Percentiles rank a stretch among this genome's conserved stretches.
Evolutionary conservation across 192 early-diverging fungal genomes (phyloP).

Genomic region (Gamsiella multidivaricata): DNA sequence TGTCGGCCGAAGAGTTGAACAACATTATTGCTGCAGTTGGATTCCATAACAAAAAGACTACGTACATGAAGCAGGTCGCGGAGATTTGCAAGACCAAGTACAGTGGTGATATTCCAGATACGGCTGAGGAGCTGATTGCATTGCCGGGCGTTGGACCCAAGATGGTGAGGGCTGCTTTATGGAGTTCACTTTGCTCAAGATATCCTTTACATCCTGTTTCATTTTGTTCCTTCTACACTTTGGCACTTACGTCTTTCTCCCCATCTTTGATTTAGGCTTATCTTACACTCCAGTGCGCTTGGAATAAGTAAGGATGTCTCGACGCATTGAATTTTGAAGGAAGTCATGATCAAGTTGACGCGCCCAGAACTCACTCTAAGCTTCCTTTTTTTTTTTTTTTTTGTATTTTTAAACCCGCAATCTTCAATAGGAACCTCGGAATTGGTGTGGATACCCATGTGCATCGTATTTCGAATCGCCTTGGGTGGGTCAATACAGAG

Average conservation of each 20-base stretch:
- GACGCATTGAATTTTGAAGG: too few relatives aligned
- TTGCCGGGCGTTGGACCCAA: slow-evolving; percentile 96
- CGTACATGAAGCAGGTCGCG: slow-evolving; percentile 84
- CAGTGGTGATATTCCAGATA: slow-evolving; percentile 85
- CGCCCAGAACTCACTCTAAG: neutral
- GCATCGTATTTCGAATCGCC: slow-evolving; percentile 86
- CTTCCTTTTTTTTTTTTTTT: neutral
- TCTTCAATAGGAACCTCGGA: slow-evolving; percentile 68
- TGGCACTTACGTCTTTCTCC: neutral
- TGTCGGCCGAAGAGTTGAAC: slow-evolving; percentile 73
- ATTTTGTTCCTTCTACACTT: neutral
- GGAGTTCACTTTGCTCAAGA: too few relatives aligned
- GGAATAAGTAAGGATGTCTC: slow-evolving; percentile 70
- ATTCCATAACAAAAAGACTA: slow-evolving; percentile 89
- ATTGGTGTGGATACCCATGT: slow-evolving; percentile 98
- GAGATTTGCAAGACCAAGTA: slow-evolving; percentile 76
- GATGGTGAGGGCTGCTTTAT: slow-evolving; percentile 66
- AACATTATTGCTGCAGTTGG: slow-evolving; percentile 83
- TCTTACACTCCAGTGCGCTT: slow-evolving; percentile 84
- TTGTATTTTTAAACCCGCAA: neutral
- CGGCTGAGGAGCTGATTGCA: slow-evolving; percentile 78
- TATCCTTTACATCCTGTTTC: neutral
- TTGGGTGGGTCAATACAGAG: slow-evolving; percentile 87
- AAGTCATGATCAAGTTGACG: too few relatives aligned
- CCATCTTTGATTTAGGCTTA: slow-evolving; percentile 63